These are phyloP conservation scores for Eucalyptus polyanthemos DNA, from an alignment of 345 rosid species.

Conservation along the genomic window DNA sequence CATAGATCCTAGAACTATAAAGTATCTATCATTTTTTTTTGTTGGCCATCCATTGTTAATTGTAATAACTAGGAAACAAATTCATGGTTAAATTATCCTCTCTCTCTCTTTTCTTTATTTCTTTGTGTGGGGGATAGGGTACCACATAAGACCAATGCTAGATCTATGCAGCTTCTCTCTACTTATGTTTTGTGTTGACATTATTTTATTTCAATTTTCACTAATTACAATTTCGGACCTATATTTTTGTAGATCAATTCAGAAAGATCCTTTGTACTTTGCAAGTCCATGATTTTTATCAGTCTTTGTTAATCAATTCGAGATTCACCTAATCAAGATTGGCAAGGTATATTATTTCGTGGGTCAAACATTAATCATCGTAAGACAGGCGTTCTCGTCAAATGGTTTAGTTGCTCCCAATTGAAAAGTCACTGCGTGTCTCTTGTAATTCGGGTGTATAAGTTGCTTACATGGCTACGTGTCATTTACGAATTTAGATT, in stretches of 20 bases:
- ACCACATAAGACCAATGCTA: not conserved
- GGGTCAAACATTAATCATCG: not conserved
- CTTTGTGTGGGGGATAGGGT: not conserved
- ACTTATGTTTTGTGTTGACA: not conserved
- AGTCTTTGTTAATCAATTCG: not conserved
- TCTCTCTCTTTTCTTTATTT: fast-evolving
- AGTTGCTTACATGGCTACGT: not conserved
- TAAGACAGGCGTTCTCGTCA: not conserved
- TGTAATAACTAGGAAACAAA: not conserved
- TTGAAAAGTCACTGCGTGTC: not conserved
- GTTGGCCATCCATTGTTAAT: not conserved
- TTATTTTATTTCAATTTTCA: not conserved
- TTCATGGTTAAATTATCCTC: not conserved
- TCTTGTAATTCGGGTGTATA: not conserved
- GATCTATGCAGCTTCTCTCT: not conserved
- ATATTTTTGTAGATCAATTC: not conserved
- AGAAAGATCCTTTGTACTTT: not conserved
- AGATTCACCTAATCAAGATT: not conserved
- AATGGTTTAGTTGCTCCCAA: not conserved
- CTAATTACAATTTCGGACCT: not conserved
- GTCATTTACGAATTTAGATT: not conserved
- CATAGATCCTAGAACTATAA: not conserved
- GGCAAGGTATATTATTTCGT: not conserved
- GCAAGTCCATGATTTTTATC: not conserved
- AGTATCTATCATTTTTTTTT: not conserved